Evolutionary conservation across 2,329 filamentous ascomycete species (phyloP), one percentile per base, ranked within the genome.

Genomic region (Cercospora sp.): DNA sequence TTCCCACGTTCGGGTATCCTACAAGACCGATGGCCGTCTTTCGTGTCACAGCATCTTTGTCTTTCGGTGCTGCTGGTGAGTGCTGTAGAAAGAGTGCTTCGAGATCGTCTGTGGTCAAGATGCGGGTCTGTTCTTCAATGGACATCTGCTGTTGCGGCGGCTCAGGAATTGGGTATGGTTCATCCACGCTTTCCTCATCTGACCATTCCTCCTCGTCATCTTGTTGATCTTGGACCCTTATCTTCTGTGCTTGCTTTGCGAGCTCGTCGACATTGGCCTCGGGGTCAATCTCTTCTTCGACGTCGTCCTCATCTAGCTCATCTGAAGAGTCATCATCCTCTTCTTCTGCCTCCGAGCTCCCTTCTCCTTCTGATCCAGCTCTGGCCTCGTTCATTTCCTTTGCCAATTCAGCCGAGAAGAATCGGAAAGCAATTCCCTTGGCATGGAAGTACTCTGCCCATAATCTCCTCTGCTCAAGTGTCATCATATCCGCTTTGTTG

Each of bases 401-500:
- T 10, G 95, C 95, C 68, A 99, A 80, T 69, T 91, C 89, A 1
- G 95, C 95, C 1, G 96, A 99, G 84, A 99, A 99, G 84, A 98
- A 99, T 75, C 91, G 91, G 84, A 95, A 99, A 64, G 91, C 88
- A 76, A 99, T 96, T 30, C 89, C 88, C 28, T 91, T 88, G 73
- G 89, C 84, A 73, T 90, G 90, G 73, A 99, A 92, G 77, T 97
- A 93, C 73, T 91, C 87, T 3, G 94, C 94, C 95, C 95, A 99
- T 0, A 86, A 84, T 72, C 86, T 86, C 72, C 95, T 86, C 82
- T 99, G 96, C 75, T 88, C 88, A 59, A 89, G 80, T 1, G 94
- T 97, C 92, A 99, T 94, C 95, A 99, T 97, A 81, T 99, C 95
- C 57, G 95, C 94, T 85, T 99, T 99, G 85, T 99, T 99, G 77